Conservation (phyloP, 345 rosid genomes). For the Brassica cretica region DNA sequence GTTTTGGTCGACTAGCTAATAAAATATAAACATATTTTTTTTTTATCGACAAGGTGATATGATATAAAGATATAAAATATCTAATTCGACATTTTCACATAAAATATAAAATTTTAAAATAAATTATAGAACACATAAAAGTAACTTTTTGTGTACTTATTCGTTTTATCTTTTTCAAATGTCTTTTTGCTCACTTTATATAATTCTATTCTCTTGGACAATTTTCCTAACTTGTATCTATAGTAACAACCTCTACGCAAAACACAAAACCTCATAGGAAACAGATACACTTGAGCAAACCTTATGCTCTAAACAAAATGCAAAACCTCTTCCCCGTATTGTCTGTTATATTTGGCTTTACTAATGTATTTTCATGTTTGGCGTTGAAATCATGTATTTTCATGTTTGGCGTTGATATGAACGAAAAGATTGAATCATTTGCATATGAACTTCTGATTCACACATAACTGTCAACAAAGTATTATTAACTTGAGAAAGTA, state of each 20-base stretch:
- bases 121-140: background rate
- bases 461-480: background rate
- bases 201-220: constrained; percentile 6
- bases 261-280: background rate
- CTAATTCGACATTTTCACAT: background rate
- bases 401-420: no score
- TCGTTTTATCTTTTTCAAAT: background rate
- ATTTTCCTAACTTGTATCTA: background rate
- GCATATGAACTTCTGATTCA: constrained; percentile 1
- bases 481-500: background rate
- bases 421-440: no score
- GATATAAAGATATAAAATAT: constrained; percentile 11
- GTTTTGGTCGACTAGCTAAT: background rate
- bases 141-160: background rate
- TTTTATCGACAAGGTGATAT: background rate
- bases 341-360: background rate
- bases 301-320: constrained; percentile 4
- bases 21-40: background rate
- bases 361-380: background rate
- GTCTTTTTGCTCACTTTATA: background rate
- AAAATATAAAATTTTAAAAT: no score
- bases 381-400: background rate
- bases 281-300: background rate
- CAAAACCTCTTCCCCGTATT: background rate
- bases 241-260: background rate